These are phyloP conservation scores for Miamiensis avidus DNA, from an alignment of 169 alveolate species.

Conservation along the genomic window DNA sequence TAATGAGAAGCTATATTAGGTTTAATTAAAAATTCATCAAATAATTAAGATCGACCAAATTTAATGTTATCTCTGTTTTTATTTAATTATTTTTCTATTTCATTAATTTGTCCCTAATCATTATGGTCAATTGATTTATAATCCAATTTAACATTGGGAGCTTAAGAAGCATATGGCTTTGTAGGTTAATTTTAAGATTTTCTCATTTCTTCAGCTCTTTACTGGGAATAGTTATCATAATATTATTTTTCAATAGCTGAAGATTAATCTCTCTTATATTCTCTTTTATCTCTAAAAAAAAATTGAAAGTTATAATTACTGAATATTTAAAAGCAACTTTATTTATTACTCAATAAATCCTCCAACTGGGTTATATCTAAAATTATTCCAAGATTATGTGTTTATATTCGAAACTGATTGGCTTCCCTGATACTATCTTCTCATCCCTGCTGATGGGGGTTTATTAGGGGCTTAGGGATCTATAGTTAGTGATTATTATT, in stretches of 20 bases:
- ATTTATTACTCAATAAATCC: not conserved
- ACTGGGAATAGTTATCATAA: not conserved
- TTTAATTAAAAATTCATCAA: not conserved
- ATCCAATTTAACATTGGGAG: not conserved
- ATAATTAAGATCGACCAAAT: not conserved
- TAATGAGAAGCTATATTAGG: not conserved
- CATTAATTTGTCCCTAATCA: too few relatives aligned
- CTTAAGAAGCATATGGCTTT: not conserved
- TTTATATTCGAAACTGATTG: not conserved
- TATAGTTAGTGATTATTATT: too few relatives aligned
- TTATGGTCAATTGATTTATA: not conserved
- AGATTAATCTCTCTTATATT: not conserved
- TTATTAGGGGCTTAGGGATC: not conserved
- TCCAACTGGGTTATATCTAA: not conserved
- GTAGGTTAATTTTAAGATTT: not conserved
- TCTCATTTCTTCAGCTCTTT: not conserved
- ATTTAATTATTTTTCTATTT: too few relatives aligned
- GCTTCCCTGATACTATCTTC: too few relatives aligned
- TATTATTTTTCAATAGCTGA: not conserved
- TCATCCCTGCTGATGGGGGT: too few relatives aligned
- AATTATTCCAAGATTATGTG: not conserved
- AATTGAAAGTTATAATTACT: too few relatives aligned
- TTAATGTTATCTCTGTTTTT: too few relatives aligned
- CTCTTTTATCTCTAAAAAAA: not conserved
- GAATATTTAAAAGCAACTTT: not conserved